Base-by-base conservation (phyloP, 768 basidiomycete genomes). In the Goffeauzyma gilvescens region DNA sequence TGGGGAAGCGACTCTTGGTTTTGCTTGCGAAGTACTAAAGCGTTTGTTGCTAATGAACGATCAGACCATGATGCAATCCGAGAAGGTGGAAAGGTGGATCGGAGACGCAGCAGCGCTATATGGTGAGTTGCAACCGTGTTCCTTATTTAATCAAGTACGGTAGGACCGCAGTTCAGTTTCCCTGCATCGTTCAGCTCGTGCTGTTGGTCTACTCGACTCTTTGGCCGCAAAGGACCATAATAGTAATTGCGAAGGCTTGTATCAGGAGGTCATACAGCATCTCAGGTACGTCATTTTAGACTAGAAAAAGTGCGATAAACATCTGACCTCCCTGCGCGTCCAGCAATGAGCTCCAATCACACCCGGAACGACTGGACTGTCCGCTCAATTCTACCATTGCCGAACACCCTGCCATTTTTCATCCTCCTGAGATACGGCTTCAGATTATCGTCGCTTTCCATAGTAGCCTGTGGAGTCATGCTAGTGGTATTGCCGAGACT, bases 31-130 rank as follows among this genome's bases (percentile, higher is more conserved):
- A 10, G 17, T 49, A 5, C 24, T 38, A 4, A 31, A 39, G 23
- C 17, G 25, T 4, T 26, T 49, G 21, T 40, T 49, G 25, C 38
- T 37, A 18, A 38, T 34, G 12, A 40, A 38, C 21, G 47, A 49
- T 33, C 32, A 25, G 15, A 27, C 41, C 5, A 20, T 44, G 27
- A 41, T 38, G 18, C 8, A 28, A 27, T 37, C 41, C 6, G 42
- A 40, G 12, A 44, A 44, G 32, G 42, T 49, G 13, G 47, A 49
- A 21, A 20, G 14, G 13, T 49, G 47, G 47, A 28, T 43, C 15
- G 25, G 42, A n/a, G 42, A 44, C 10, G 42, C 38, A 5, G 47
- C 47, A 20, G 21, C 34, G 14, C 27, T 49, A 38, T 49, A 42
- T 40, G 47, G 47, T 49, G 32, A 32, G 38, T 24, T 6, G 22